Evolutionary conservation across 2,329 filamentous ascomycete species (phyloP), one percentile per base, ranked within the genome.

Genomic region (Diatrype stigma): DNA sequence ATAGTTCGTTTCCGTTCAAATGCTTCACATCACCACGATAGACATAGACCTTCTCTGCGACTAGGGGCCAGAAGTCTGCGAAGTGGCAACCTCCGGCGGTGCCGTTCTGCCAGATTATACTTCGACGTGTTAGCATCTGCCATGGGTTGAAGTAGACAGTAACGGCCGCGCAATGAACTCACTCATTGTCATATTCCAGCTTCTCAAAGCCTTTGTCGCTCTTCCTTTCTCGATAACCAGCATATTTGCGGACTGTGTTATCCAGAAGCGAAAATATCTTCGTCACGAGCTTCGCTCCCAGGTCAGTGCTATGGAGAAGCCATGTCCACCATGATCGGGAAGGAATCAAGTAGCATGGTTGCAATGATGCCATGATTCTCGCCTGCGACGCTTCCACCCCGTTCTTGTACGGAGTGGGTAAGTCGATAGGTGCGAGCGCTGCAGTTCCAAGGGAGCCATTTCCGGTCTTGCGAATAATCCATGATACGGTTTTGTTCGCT

Each of bases 401-500:
- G 47, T 60, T 61, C 23, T 51, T 56, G 35, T 63, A 65, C n/a
- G 58, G 60, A 17, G 57, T 56, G n/a, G 55, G 56, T 21, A 59
- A 50, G 46, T 62, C 53, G 23, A 60, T 56, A 42, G 61, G 50
- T 26, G 63, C 53, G 47, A 67, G 63, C 17, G 59, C 62, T 19
- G 58, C 64, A 26, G 66, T 59, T 21, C 67, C 68, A 8, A 61
- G 60, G 8, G 58, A 60, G 40, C 66, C 63, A 23, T 58, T 57
- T 14, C 55, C 56, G 35, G 59, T 58, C 47, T 64, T 61, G 47
- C 70, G 63, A 44, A 70, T 61, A 35, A 59, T 54, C 69, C 69
- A 72, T 16, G 55, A 60, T 2, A 70, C 66, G 0, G 44, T 58
- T 45, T 68, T 69, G 16, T 60, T 61, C 2, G 60, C 60, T 53